Evolutionary conservation across 805 yeast species (phyloP).

Genomic region (Saccharomycopsis fibuligera): DNA sequence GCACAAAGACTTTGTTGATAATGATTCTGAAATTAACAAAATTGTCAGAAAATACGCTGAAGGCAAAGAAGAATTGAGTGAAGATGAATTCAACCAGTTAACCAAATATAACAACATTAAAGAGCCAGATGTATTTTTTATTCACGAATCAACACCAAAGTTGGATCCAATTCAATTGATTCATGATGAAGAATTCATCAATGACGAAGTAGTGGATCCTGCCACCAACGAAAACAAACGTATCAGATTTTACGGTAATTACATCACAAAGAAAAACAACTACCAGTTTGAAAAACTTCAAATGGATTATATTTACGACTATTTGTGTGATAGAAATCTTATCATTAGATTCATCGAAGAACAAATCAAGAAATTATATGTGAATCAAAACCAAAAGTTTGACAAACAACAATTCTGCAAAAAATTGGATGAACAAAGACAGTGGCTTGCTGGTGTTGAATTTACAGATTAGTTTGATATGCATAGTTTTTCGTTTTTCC

Average conservation of each 20-base stretch:
- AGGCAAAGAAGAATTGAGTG: conserved; percentile 8
- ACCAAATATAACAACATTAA: conserved; percentile 7
- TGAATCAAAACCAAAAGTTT: conserved; percentile 2
- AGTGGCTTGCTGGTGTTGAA: conserved; percentile 15
- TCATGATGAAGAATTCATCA: conserved; percentile 12
- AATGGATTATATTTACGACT: conserved; percentile 17
- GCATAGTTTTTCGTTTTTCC: too few relatives aligned
- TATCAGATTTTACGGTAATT: conserved; percentile 18
- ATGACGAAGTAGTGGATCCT: conserved; percentile 11
- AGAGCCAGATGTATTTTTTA: conserved; percentile 15
- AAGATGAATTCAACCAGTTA: conserved; percentile 10
- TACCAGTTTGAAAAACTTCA: conserved; percentile 19
- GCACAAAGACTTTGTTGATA: conserved; percentile 9
- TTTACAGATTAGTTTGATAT: too few relatives aligned
- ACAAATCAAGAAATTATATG: conserved; percentile 12
- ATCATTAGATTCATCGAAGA: conserved; percentile 17
- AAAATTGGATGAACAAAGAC: conserved; percentile 10
- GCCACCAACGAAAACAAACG: conserved; percentile 5
- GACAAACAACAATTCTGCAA: conserved; percentile 10
- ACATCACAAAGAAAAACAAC: conserved; percentile 5
- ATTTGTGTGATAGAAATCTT: conserved; percentile 15
- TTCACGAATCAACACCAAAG: conserved; percentile 20
- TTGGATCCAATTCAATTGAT: conserved; percentile 16
- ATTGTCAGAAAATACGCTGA: conserved; percentile 7
- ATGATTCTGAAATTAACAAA: conserved; percentile 1